Base-by-base conservation (phyloP, 1,284 basidiomycete species). In the Hymenochaete sp. region DNA sequence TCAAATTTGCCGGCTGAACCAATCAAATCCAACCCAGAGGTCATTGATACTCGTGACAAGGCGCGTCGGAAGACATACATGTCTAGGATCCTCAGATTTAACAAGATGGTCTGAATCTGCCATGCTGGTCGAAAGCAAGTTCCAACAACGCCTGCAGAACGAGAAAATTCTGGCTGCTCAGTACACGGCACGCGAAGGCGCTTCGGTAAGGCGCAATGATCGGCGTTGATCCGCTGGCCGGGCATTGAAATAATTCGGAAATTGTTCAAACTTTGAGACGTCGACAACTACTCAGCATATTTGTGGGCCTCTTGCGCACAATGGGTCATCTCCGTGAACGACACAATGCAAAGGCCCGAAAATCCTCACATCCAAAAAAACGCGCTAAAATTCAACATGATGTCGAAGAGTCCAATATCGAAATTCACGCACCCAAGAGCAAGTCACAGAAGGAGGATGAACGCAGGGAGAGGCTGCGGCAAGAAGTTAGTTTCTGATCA, bases 341-440 rank as follows among this genome's bases (percentile, higher is more conserved):
- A 35, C 72, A 72, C 56, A 86, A 84, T 55, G 68, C 74, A 3
- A 80, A 72, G 55, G 82, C 79, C 9, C 72, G 83, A 37, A 68
- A 70, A 41, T 78, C 77, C n/a, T 64, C 64, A 16, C 63, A 44
- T 72, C 73, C 55, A 81, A 79, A 63, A 77, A 75, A 48, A 66
- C 72, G 39, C 66, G 57, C 53, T 57, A 52, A 53, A 61, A 52
- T 25, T 44, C 44, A 24, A 50, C 45, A 53, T 5, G 42, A 40
- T 14, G 44, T 50, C 8, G 21, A 37, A 11, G 39, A 45, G 44
- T 57, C 80, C 36, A 86, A 86, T 64, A 74, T 73, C 24, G 67
- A 67, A 7, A 67, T 85, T 29, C 54, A 82, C 40, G 63, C 65
- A 3, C 72, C 67, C 5, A 86, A 84, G 62, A 70, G 71, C 7